Base-by-base conservation (phyloP, 2,329 filamentous ascomycete species). In the Fusarium dimerum region DNA sequence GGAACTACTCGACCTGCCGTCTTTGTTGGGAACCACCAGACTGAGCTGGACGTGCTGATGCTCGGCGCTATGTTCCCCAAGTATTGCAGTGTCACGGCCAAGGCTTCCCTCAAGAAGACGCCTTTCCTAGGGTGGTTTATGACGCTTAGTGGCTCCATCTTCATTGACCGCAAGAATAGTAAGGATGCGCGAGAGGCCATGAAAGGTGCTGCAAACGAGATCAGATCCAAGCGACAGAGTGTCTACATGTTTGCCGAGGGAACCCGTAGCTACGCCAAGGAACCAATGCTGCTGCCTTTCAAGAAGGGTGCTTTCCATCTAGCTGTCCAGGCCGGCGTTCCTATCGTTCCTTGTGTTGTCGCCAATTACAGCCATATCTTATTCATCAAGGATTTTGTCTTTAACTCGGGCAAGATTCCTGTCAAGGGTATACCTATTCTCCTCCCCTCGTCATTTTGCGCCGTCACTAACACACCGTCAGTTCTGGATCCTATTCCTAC, bases 221-320 rank as follows among this genome's bases (percentile, higher is more conserved):
- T 99, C 76, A 83, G 80, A 64, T 74, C 74, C 47, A 80, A 87
- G 65, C 80, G 77, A 58, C 89, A 92, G 77, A 89, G 82, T 72
- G 89, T 93, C 63, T 93, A 86, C 76, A 91, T 93, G 76, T 93
- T 93, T 73, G 88, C 89, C 53, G 94, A 99, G 76, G 94, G 94
- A 46, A 99, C 94, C 2, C 84, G 94, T 61, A 95, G 90, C 70
- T 96, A 97, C 75, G 82, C 89, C 51, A 84, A 88, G 64, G 86
- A 92, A 49, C 89, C 94, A 2, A 83, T 81, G 53, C 76, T 99
- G 65, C 78, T 97, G 49, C 90, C 92, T n/a, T 99, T 97, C 81
- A 99, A 99, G 77, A 99, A 99, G 79, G 94, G 94, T 54, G 94
- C 93, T 43, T 99, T 99, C 74, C 93, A 99, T 72, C 81, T 99